A percentile compares a stretch with the other conserved stretches of the same genome.
Evolutionary conservation across 1,284 basidiomycete species (phyloP).

Genomic region (Agroathelia rolfsii): DNA sequence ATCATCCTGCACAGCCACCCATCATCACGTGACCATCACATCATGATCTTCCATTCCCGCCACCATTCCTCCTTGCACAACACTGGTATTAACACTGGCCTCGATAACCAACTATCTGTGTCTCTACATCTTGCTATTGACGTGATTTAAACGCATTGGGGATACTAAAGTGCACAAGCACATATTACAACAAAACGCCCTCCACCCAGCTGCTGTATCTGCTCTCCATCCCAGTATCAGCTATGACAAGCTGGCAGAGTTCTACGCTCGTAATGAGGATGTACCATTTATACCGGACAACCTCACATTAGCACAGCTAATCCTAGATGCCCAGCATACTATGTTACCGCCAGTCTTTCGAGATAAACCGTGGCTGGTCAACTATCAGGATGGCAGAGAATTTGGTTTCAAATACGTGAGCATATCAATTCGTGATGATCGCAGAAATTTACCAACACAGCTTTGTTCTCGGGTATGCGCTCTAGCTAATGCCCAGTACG

Average conservation of each 20-base stretch:
- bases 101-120: too few species aligned
- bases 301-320: slow-evolving; percentile 65
- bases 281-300: slow-evolving; percentile 55
- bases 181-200: too few species aligned
- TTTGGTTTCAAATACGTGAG: slow-evolving; percentile 42
- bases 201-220: neutral
- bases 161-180: too few species aligned
- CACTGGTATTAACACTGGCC: too few species aligned
- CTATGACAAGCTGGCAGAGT: slow-evolving; percentile 36
- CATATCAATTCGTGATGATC: slow-evolving; percentile 2
- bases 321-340: slow-evolving; percentile 47
- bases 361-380: slow-evolving; percentile 50
- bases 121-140: too few species aligned
- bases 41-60: too few species aligned
- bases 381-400: slow-evolving; percentile 45
- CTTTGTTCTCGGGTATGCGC: slow-evolving; percentile 40
- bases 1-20: too few species aligned
- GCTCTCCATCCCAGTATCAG: neutral
- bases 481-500: slow-evolving; percentile 51
- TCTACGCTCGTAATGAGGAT: slow-evolving; percentile 28
- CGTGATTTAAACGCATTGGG: too few species aligned
- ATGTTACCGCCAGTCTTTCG: slow-evolving; percentile 34
- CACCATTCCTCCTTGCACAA: too few species aligned
- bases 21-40: too few species aligned
- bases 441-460: slow-evolving; percentile 17